These are phyloP conservation scores for Sesbania bispinosa DNA, from an alignment of 306 rosid species.

Conservation along the genomic window DNA sequence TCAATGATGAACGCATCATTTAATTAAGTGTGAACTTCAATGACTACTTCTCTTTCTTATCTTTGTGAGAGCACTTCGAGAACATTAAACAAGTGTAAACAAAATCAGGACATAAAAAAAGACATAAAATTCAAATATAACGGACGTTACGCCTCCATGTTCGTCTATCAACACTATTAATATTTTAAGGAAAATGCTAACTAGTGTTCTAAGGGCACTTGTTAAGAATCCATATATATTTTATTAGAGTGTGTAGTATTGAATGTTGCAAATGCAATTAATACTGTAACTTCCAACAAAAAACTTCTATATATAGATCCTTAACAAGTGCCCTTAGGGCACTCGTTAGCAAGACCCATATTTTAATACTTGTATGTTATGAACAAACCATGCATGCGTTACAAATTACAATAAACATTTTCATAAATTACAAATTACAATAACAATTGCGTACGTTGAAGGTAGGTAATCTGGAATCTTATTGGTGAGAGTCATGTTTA, in stretches of 20 bases:
- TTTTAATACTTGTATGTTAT: too few species aligned
- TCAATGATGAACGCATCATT: slow-evolving; percentile 24
- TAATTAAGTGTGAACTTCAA: slow-evolving; percentile 24
- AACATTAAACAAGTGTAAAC: not conserved
- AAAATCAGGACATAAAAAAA: not conserved
- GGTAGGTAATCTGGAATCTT: not conserved
- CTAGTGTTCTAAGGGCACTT: too few species aligned
- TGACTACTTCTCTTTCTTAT: not conserved
- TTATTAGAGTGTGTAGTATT: too few species aligned
- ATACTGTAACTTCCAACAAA: too few species aligned
- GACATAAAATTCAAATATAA: slow-evolving; percentile 7
- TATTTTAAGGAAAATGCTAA: too few species aligned
- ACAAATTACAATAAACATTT: not conserved
- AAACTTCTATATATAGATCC: too few species aligned
- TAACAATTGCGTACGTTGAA: not conserved
- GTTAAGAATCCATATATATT: too few species aligned
- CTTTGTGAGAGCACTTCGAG: not conserved
- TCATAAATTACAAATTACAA: not conserved
- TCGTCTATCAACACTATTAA: not conserved
- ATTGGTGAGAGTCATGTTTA: not conserved
- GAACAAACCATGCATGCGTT: not conserved
- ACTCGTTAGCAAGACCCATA: too few species aligned
- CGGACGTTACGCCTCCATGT: not conserved
- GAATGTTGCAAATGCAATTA: too few species aligned
- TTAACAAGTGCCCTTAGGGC: too few species aligned